Base-by-base conservation (phyloP, 805 yeast genomes). In the Yamadazyma tumulicola region DNA sequence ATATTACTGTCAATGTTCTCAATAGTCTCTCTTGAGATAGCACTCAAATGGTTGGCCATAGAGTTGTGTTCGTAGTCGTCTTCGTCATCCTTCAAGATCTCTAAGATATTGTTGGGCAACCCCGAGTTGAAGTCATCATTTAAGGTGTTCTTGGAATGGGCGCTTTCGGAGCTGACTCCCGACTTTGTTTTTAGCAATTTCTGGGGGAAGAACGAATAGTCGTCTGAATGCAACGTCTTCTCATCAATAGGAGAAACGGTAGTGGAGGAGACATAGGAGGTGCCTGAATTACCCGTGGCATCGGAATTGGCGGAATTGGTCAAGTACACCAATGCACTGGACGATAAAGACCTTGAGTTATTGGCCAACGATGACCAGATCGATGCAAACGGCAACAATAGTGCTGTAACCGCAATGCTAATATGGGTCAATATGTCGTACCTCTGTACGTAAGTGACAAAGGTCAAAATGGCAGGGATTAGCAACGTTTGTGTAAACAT, bases 301-400 rank as follows among this genome's bases (percentile, higher is more conserved):
- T n/a, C n/a, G 15, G 37, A 34, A 29, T 34, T 11, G 5, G 21
- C 15, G 10, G 43, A 32, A n/a, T 32, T 21, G 4, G 45, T 30
- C 30, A 43, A 33, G 20, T 35, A 37, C 18, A 38, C 32, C 10
- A 32, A 38, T 14, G 43, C 27, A 17, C 34, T 13, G 4, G 43
- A 34, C 3, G 38, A 14, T 14, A 43, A 32, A 20, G 23, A 30
- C 22, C 45, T 34, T 13, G 45, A 32, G 24, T 74, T 75, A 47
- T 80, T 79, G 1, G 81, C 69, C 2, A 87, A 66, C 4, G 81
- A 65, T 0, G 96, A 95, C 97, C 97, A 88, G 74, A 88, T 73
- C 0, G 95, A 77, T 0, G 95, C 78, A 31, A 89, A 57, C 1
- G 96, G 96, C 35, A 88, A 64, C 3, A 89, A 83, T 18, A 85